Conservation (phyloP, 148 eudicot species). For the Camellia lanceoleosa region DNA sequence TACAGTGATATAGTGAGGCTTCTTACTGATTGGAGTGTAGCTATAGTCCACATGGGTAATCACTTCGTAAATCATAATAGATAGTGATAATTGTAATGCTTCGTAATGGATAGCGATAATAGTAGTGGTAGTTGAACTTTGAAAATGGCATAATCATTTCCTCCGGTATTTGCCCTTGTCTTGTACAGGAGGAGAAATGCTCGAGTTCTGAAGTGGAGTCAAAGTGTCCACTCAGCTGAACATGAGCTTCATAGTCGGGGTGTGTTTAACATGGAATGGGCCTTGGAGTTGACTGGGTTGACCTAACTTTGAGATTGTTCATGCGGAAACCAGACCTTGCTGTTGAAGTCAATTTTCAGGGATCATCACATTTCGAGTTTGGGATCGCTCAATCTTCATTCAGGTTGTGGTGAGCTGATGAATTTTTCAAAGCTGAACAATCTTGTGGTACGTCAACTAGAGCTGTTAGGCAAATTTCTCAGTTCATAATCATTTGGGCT, state of each 20-base stretch:
- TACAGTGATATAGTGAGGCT: conserved; percentile 29
- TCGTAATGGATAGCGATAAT: conserved; percentile 68
- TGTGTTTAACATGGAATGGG: conserved; percentile 24
- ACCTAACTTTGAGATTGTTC: conserved; percentile 32
- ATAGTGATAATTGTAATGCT: conserved; percentile 60
- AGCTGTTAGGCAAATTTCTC: conserved; percentile 3
- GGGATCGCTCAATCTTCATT: conserved; percentile 10
- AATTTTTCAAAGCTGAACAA: conserved; percentile 19
- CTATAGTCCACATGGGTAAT: conserved; percentile 52
- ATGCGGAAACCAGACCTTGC: conserved; percentile 32
- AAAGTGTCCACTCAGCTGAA: conserved; percentile 12
- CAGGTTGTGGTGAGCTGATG: conserved; percentile 17
- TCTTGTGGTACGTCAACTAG: conserved; percentile 13
- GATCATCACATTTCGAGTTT: conserved; percentile 18
- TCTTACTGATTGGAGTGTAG: conserved; percentile 45
- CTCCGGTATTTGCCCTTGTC: conserved; percentile 88
- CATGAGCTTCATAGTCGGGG: neutral
- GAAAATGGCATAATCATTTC: conserved; percentile 76
- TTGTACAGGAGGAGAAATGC: conserved; percentile 91
- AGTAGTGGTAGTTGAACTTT: conserved; percentile 73
- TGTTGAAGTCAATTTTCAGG: conserved; percentile 14
- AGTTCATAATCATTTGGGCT: conserved; percentile 7
- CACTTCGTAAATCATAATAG: conserved; percentile 53
- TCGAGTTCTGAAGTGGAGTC: conserved; percentile 33
- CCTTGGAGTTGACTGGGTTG: conserved; percentile 23